Conservation (phyloP, 2,329 filamentous ascomycete genomes). For the Hypoxylon sp. region DNA sequence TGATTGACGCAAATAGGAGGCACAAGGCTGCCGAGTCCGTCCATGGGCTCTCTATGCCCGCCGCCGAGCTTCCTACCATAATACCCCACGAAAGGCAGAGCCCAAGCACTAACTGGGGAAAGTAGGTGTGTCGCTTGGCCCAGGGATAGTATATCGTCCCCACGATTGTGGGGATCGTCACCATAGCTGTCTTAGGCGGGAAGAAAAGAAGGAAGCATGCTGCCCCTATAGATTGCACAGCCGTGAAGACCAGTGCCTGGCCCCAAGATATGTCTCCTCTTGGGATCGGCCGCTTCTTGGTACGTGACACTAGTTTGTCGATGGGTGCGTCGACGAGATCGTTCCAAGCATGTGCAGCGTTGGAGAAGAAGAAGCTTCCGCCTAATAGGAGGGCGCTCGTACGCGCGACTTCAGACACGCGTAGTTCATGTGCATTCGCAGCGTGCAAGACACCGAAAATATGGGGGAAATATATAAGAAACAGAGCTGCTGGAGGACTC, state of each 20-base stretch:
- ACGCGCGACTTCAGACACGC: constrained; percentile 40
- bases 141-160: constrained; percentile 54
- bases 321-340: constrained; percentile 56
- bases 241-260: constrained; percentile 53
- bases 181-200: constrained; percentile 44
- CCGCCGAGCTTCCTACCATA: constrained; percentile 48
- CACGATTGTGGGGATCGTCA: constrained; percentile 50
- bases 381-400: constrained; percentile 42
- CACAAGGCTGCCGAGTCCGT: constrained; percentile 46
- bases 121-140: constrained; percentile 56
- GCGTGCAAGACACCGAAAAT: constrained; percentile 53
- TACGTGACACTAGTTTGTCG: constrained; percentile 54
- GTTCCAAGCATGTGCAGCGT: constrained; percentile 56
- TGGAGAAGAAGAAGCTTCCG: constrained; percentile 54
- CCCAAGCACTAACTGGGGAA: constrained; percentile 56
- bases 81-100: constrained; percentile 54
- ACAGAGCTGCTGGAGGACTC: constrained; percentile 52
- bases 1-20: constrained; percentile 49
- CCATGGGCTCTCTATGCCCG: constrained; percentile 24
- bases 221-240: constrained; percentile 48
- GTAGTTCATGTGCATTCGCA: constrained; percentile 41
- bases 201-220: constrained; percentile 48
- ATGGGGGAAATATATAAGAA: constrained; percentile 55
- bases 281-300: constrained; percentile 54
- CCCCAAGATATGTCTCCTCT: constrained; percentile 53